These are phyloP conservation scores for Penicillium brevicompactum DNA, from an alignment of 2,329 filamentous ascomycete species.

Conservation along the genomic window DNA sequence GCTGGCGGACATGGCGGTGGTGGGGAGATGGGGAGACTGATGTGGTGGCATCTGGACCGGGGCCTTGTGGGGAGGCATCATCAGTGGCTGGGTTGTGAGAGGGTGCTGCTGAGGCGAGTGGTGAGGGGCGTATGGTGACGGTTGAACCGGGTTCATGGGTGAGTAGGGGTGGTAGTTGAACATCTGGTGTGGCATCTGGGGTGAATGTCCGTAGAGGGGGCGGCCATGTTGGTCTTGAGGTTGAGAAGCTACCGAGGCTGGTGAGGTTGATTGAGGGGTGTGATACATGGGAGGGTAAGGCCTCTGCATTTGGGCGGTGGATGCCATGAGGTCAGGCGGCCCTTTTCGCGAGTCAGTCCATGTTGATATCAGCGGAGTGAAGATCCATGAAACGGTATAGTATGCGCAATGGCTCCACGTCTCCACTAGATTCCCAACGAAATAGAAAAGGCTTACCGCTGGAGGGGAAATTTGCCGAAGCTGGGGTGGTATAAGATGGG, in stretches of 20 bases:
- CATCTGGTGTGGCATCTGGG: conserved; percentile 81
- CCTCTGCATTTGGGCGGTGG: conserved; percentile 65
- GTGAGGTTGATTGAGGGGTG: conserved; percentile 92
- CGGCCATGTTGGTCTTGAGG: conserved; percentile 83
- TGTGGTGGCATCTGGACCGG: conserved; percentile 44
- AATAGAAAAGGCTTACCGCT: conserved; percentile 67
- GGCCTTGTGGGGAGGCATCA: conserved; percentile 52
- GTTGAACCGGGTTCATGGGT: conserved; percentile 55
- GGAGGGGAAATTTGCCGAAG: conserved; percentile 81
- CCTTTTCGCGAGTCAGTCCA: conserved; percentile 66
- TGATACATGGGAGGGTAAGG: conserved; percentile 91
- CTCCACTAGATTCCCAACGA: conserved; percentile 34
- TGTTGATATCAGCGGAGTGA: conserved; percentile 55
- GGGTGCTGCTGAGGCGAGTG: conserved; percentile 57
- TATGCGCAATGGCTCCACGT: background rate
- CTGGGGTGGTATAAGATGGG: conserved; percentile 78
- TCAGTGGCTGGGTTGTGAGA: conserved; percentile 56
- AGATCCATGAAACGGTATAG: background rate
- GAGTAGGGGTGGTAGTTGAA: conserved; percentile 70
- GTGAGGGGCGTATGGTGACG: conserved; percentile 60
- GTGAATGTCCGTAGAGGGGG: conserved; percentile 79
- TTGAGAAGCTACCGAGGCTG: conserved; percentile 87
- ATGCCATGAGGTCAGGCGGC: conserved; percentile 70
- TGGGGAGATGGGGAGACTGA: conserved; percentile 46
- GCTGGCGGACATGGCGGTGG: conserved; percentile 64